Evolutionary conservation across 495 filamentous ascomycete genomes (phyloP).

Genomic region (Hypoxylon cercidicola): DNA sequence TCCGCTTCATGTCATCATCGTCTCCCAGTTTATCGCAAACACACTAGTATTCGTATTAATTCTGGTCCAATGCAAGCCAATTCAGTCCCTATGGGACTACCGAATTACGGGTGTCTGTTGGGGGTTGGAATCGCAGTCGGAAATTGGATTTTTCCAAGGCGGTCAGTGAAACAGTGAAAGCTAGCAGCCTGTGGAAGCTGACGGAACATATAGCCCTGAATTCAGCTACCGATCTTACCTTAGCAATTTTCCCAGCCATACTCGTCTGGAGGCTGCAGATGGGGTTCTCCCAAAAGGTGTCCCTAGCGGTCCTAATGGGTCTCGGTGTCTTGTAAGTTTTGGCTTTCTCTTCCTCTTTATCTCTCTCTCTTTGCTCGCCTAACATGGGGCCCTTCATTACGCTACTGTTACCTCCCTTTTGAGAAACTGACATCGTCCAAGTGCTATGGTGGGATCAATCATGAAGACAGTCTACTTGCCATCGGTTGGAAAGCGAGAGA

Average conservation of each 20-base stretch:
- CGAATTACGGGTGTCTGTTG: background rate
- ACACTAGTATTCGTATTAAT: background rate
- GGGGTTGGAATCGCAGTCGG: background rate
- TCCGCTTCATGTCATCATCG: background rate
- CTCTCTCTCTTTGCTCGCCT: too few relatives aligned
- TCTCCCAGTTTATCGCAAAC: background rate
- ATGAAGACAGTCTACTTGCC: background rate
- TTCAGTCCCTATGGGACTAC: background rate
- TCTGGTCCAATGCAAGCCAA: background rate
- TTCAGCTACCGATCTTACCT: background rate
- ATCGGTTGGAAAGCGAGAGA: background rate
- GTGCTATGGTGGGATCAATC: slow-evolving; percentile 4
- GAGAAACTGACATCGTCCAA: slow-evolving; percentile 2
- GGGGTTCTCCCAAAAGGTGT: background rate
- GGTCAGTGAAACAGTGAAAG: background rate
- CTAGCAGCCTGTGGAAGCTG: background rate
- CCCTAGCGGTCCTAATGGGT: background rate
- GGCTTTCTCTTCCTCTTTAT: too few relatives aligned
- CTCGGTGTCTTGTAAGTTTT: slow-evolving; percentile 1
- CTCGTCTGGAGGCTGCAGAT: background rate
- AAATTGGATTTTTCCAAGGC: background rate
- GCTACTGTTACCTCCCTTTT: background rate
- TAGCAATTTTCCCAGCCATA: background rate
- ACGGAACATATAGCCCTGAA: background rate
- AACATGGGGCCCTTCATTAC: too few relatives aligned